These are phyloP conservation scores for Mrakia hoshinonis DNA, from an alignment of 768 basidiomycete genomes.

Conservation along the genomic window DNA sequence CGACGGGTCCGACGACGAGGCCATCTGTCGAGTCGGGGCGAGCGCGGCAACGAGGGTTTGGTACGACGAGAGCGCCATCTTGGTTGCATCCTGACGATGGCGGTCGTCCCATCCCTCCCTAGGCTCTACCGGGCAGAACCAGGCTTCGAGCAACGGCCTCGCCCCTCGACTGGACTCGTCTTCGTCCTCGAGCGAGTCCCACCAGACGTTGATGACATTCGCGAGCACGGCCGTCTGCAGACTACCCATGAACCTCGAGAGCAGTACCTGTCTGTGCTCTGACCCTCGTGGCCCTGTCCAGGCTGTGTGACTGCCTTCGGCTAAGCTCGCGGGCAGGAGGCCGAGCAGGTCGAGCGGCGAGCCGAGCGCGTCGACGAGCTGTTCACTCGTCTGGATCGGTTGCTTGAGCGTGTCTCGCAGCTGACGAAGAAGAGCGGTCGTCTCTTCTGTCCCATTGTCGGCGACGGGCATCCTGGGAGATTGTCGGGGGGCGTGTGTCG, in stretches of 20 bases:
- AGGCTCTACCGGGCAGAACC: constrained; percentile 21
- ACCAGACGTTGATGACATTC: background rate
- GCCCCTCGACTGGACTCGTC: background rate
- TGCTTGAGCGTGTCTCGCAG: constrained; percentile 19
- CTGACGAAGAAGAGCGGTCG: background rate
- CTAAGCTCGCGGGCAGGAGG: constrained; percentile 46
- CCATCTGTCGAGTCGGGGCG: background rate
- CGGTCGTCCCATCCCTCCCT: constrained; percentile 35
- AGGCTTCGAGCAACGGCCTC: background rate
- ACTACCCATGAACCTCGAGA: constrained; percentile 31
- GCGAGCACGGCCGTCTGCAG: constrained; percentile 12
- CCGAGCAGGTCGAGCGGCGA: constrained; percentile 53
- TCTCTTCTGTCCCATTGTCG: background rate
- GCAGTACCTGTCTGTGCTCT: constrained; percentile 25
- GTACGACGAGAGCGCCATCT: constrained; percentile 46
- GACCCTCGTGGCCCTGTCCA: constrained; percentile 9
- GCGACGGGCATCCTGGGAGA: no score
- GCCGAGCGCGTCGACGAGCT: constrained; percentile 52
- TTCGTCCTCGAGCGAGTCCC: background rate
- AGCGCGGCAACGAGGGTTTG: constrained; percentile 45
- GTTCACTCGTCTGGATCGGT: constrained; percentile 31
- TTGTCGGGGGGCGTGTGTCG: no score
- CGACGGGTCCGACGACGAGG: background rate
- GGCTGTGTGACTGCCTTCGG: background rate
- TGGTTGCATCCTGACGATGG: constrained; percentile 46